Evolutionary conservation across 208 protist species (phyloP).

Genomic region (Trypanosoma theileri): DNA sequence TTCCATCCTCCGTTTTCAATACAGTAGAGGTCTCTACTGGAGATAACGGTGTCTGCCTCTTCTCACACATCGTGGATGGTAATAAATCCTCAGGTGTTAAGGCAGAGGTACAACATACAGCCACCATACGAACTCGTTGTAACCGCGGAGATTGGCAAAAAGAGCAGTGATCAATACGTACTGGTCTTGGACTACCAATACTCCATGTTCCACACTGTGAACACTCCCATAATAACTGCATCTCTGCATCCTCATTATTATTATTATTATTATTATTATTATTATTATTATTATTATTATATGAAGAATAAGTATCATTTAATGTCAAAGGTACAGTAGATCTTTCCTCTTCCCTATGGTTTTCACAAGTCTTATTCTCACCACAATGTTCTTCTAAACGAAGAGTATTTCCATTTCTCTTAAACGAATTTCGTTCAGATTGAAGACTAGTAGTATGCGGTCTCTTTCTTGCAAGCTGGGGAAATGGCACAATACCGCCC

Average conservation of each 20-base stretch:
- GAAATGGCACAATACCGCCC: slow-evolving; percentile 74
- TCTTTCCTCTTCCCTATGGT: no score
- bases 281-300: slow-evolving; percentile 2
- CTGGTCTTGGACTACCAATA: slow-evolving; percentile 28
- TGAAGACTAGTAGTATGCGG: no score
- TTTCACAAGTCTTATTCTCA: no score
- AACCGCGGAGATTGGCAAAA: slow-evolving; percentile 57
- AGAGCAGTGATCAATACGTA: slow-evolving; percentile 38
- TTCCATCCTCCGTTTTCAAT: background rate
- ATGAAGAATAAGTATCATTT: background rate
- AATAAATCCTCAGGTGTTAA: slow-evolving; percentile 19
- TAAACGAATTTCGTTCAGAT: background rate
- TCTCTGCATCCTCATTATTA: slow-evolving; percentile 1
- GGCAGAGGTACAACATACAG: slow-evolving; percentile 32
- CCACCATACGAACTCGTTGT: slow-evolving; percentile 40
- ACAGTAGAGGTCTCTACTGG: slow-evolving; percentile 1
- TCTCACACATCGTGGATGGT: background rate
- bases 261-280: background rate
- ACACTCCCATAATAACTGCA: slow-evolving; percentile 80
- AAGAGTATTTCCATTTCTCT: background rate
- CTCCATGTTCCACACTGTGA: slow-evolving; percentile 81
- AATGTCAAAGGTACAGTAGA: no score
- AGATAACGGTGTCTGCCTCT: slow-evolving; percentile 15
- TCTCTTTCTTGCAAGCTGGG: slow-evolving; percentile 14
- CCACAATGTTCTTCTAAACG: no score